Base-by-base conservation (phyloP, 1,284 basidiomycete species). In the Polyporus tsugae region DNA sequence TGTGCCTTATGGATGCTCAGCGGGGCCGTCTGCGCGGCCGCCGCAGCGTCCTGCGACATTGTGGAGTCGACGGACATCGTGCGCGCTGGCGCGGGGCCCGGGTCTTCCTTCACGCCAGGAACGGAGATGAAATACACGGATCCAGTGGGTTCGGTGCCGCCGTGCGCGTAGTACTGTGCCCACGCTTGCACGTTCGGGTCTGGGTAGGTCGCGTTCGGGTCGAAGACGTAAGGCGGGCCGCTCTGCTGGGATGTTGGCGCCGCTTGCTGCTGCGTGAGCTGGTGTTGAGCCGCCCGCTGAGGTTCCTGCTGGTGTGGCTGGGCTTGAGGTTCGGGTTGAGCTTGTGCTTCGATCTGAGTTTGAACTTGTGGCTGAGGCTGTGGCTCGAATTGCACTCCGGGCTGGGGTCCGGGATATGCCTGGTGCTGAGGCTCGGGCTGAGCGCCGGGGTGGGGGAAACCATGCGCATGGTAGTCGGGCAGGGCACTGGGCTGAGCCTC, bases 131-230 rank as follows among this genome's bases (percentile, higher is more conserved):
- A 94, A 79, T 94, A 94, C 42, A 94, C 89, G 11, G 89, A 82
- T 7, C 92, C 92, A 2, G 90, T 87, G 0, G 83, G 78, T 71
- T 93, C 92, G 46, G 79, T 87, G 3, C 92, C 92, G 35, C 92
- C 92, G 66, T 90, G 87, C 0, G 89, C 88, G 75, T 94, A 94
- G 77, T 94, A 95, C 72, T 89, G 86, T 4, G 92, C 93, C 93
- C 92, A 94, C 0, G 91, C 91, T 74, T 93, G 91, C 9, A 89
- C 91, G 72, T 92, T 92, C 44, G 88, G 85, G 75, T 94, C 92
- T 5, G 86, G 77, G 73, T 94, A 94, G 19, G 85, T 87, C 38
- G 81, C 81, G 49, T 83, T 85, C 3, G 92, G 91, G 72, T 93
- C 87, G 77, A 85, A 94, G 4, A 86, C 81, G 75, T 89, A 94